phyloP scores from a whole-genome alignment of 2,329 filamentous ascomycete genomes.

The Pseudogymnoascus destructans region DNA sequence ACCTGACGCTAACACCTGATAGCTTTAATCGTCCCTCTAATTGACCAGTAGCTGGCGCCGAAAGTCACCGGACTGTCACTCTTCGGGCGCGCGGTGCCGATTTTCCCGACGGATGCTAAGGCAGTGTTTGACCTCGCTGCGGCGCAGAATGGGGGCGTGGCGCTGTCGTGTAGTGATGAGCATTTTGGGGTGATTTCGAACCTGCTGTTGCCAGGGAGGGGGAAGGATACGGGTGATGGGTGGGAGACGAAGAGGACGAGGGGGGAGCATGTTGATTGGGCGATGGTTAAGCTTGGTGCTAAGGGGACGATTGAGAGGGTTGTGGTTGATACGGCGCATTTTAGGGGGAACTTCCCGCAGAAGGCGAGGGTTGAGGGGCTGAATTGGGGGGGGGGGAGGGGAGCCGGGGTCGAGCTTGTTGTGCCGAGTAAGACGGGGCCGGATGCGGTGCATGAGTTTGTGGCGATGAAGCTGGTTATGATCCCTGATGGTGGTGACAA shows the following conservation, averaged over 20 bases:
- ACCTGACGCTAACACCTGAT: background rate
- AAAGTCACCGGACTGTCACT: slow-evolving; percentile 25
- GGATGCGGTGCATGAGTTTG: slow-evolving; percentile 59
- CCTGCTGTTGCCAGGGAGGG: slow-evolving; percentile 62
- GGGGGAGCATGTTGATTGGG: slow-evolving; percentile 65
- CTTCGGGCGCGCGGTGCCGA: slow-evolving; percentile 62
- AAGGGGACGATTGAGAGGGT: slow-evolving; percentile 51
- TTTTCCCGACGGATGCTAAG: slow-evolving; percentile 54
- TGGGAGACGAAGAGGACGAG: slow-evolving; percentile 75
- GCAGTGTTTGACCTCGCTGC: slow-evolving; percentile 64
- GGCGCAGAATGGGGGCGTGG: slow-evolving; percentile 66
- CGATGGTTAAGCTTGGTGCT: slow-evolving; percentile 60
- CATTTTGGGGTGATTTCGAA: slow-evolving; percentile 77
- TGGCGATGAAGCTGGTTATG: slow-evolving; percentile 60
- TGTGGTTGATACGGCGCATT: slow-evolving; percentile 70
- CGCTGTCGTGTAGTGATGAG: slow-evolving; percentile 65
- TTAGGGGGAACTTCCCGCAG: slow-evolving; percentile 73
- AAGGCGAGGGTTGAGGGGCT: slow-evolving; percentile 55
- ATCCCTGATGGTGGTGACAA: slow-evolving; percentile 91
- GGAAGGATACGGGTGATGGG: slow-evolving; percentile 76
- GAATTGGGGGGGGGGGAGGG: slow-evolving; percentile 37
- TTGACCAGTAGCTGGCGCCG: background rate
- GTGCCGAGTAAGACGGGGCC: slow-evolving; percentile 55
- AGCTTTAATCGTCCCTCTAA: background rate
- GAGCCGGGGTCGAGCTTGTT: slow-evolving; percentile 49